phyloP scores from a whole-genome alignment of 2,329 filamentous ascomycete species.

The Tolypocladium pustulatum region DNA sequence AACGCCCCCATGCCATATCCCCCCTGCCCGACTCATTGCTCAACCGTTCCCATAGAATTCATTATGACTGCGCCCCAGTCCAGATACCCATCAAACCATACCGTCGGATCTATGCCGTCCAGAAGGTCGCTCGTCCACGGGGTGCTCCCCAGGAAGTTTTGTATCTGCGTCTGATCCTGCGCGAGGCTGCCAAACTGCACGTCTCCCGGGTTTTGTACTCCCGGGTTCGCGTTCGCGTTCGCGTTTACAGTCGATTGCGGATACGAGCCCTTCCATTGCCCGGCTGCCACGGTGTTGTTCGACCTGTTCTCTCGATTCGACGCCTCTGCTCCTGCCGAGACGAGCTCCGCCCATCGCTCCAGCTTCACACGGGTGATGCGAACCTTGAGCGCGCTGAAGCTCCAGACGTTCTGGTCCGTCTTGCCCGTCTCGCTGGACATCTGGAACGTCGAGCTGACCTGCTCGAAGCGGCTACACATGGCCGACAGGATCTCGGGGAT shows the following conservation, averaged over 20 bases:
- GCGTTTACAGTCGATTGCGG: conserved; percentile 6
- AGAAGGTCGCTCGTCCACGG: conserved; percentile 21
- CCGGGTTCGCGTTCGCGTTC: conserved; percentile 1
- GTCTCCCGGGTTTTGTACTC: conserved; percentile 1
- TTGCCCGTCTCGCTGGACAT: conserved; percentile 18
- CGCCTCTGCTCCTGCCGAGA: conserved; percentile 23
- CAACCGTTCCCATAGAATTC: conserved; percentile 16
- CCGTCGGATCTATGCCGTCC: conserved; percentile 20
- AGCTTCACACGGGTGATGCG: conserved; percentile 34
- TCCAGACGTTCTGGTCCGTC: conserved; percentile 36
- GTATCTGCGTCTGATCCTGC: conserved; percentile 11
- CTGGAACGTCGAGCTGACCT: conserved; percentile 26
- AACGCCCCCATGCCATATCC: background rate
- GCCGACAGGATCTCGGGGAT: conserved; percentile 30
- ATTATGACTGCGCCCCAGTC: conserved; percentile 22
- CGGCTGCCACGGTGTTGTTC: background rate
- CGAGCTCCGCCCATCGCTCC: conserved; percentile 34
- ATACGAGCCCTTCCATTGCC: conserved; percentile 7
- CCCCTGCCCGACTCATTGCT: background rate
- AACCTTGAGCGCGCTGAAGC: conserved; percentile 35
- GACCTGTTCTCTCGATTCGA: conserved; percentile 8
- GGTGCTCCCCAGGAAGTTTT: conserved; percentile 14
- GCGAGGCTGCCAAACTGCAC: conserved; percentile 9
- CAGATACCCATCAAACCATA: conserved; percentile 24
- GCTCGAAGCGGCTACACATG: conserved; percentile 31